Base-by-base conservation (phyloP, 306 rosid genomes). In the Fragaria nilgerrensis region DNA sequence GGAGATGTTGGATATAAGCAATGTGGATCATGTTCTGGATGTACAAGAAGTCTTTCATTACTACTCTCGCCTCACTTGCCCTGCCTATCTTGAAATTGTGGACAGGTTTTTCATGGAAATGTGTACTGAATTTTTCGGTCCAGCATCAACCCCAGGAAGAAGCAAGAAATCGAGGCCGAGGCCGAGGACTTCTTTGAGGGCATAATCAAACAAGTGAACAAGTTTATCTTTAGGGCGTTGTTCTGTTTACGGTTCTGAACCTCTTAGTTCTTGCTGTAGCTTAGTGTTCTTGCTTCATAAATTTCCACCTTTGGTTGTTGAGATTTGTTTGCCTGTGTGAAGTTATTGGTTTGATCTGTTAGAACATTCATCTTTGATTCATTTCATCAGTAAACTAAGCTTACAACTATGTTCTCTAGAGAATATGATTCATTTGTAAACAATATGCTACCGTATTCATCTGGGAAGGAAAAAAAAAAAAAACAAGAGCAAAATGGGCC, bases 21-120 rank as follows among this genome's bases (percentile, higher is more conserved):
- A 92, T 77, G 90, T 86, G 71, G 96, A 95, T 77, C 88, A 95
- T 85, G 78, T 81, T 12, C 75, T 92, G 84, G 99, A 92, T 86
- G 90, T 96, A 65, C 94, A 92, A 81, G 99, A 96, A 80, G 84
- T 89, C 81, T 92, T 91, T 85, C 89, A 92, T 83, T 92, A 92
- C 76, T 96, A 96, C 68, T 96, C 99, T 72, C 76, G 88, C 2
- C 89, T 92, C 77, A 87, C 91, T 78, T 92, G 89, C 69, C 97
- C 99, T 4, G 88, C 87, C 17, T 96, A 91, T 79, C 83, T 96
- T 37, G 96, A 96, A 45, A 91, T 96, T 48, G 92, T 96, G 22
- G 97, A 96, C 77, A 89, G 63, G 25, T 96, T 96, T 81, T 92
- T 96, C 89, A 73, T 84, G 84, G 96, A 96, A 43, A 82, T 88